phyloP scores from a whole-genome alignment of 176 grass and related monocot species.

The Pontederia crassipes region DNA sequence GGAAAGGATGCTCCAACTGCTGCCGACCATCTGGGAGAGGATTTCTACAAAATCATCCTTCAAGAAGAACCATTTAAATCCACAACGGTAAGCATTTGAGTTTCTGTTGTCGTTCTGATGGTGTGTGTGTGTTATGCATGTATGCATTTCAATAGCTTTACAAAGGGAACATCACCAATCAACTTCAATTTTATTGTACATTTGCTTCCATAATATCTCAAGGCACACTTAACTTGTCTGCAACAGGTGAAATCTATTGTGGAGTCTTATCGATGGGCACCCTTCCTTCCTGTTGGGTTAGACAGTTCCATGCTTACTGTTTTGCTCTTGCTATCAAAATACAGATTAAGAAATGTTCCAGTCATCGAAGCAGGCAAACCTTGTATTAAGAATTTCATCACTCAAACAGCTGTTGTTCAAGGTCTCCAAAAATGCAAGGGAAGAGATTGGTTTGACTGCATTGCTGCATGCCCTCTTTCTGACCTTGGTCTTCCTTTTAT shows the following conservation, averaged over 20 bases:
- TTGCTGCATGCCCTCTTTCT: constrained; percentile 53
- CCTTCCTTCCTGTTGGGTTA: constrained; percentile 65
- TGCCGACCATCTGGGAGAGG: constrained; percentile 44
- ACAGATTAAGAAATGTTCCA: constrained; percentile 85
- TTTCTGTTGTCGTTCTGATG: no score
- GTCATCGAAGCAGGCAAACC: constrained; percentile 58
- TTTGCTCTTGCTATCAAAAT: constrained; percentile 84
- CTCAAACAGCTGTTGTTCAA: constrained; percentile 63
- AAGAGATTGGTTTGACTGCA: constrained; percentile 98
- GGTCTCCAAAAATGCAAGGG: constrained; percentile 79
- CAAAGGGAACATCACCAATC: no score
- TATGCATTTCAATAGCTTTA: no score
- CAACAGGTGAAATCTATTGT: constrained; percentile 62
- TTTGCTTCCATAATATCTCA: no score
- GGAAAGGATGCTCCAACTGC: constrained; percentile 45
- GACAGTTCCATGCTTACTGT: constrained; percentile 77
- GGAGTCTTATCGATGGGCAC: constrained; percentile 49
- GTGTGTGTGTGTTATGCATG: no score
- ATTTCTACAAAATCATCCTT: constrained; percentile 60
- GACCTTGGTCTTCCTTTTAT: constrained; percentile 96
- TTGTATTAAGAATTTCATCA: constrained; percentile 86
- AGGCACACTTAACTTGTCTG: no score
- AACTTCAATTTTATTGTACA: no score
- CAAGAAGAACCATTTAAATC: constrained; percentile 80
- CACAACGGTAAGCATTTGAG: constrained; percentile 37